Percentiles rank a stretch among this genome's conserved stretches.
phyloP scores from a whole-genome alignment of 1,284 basidiomycete genomes.

The Ganoderma boninense region DNA sequence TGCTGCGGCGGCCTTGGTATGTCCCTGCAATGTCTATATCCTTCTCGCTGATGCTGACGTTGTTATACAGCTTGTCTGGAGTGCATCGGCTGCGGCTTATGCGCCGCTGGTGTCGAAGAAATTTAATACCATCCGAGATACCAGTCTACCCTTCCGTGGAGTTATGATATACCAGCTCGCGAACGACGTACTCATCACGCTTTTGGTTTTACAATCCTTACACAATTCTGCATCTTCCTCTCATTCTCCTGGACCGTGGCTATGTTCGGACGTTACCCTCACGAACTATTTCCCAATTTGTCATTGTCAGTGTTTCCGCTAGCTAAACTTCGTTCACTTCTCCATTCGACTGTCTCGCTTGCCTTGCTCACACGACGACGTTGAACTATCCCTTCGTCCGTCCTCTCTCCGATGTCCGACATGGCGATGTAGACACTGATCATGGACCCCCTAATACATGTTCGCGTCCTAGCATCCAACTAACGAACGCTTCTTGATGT shows the following conservation, averaged over 20 bases:
- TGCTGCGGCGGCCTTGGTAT: constrained; percentile 34
- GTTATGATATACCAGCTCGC: not conserved
- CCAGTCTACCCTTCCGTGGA: not conserved
- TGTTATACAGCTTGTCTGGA: constrained; percentile 28
- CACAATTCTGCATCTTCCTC: not conserved
- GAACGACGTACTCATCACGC: not conserved
- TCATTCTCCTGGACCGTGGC: not conserved
- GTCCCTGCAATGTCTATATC: not conserved
- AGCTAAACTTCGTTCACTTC: not conserved
- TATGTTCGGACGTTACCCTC: not conserved
- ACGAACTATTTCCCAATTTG: not conserved
- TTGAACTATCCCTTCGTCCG: not conserved
- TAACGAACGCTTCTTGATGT: too few relatives aligned
- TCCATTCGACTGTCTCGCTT: not conserved
- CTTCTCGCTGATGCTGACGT: not conserved
- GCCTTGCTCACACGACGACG: not conserved
- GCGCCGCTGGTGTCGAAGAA: constrained; percentile 31
- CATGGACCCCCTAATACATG: too few relatives aligned
- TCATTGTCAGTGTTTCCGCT: not conserved
- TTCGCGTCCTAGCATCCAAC: too few relatives aligned
- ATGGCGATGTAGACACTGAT: not conserved
- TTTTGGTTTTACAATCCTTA: not conserved
- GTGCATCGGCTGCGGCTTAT: constrained; percentile 32
- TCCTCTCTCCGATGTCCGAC: not conserved
- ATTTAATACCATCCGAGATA: constrained; percentile 15